phyloP scores from a whole-genome alignment of 192 early-diverging fungal species.

The Rhizophagus sp. region DNA sequence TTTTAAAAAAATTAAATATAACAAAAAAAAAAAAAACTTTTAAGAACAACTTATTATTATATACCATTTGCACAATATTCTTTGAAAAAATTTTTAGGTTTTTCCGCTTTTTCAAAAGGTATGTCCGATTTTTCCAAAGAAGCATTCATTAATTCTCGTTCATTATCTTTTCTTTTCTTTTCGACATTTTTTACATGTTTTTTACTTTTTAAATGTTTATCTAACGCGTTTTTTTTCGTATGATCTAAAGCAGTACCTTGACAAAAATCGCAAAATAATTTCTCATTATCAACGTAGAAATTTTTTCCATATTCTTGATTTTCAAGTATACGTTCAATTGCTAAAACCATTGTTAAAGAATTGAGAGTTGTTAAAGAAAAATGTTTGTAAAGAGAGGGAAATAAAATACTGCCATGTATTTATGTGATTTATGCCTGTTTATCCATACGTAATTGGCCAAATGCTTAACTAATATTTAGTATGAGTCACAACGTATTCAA shows the following conservation, averaged over 20 bases:
- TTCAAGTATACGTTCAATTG: neutral
- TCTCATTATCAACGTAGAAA: slow-evolving; percentile 2
- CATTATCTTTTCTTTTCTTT: neutral
- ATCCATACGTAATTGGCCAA: too few species aligned
- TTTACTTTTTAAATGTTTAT: neutral
- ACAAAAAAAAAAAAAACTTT: neutral
- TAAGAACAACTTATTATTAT: neutral
- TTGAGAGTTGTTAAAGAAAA: too few species aligned
- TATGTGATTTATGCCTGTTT: too few species aligned
- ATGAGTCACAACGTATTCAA: too few species aligned
- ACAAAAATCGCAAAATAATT: neutral
- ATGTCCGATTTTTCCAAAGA: neutral
- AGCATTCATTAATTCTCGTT: neutral
- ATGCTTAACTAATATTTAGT: too few species aligned
- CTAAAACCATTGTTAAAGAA: neutral
- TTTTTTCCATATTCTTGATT: neutral
- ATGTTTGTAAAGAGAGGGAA: too few species aligned
- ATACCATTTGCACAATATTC: neutral
- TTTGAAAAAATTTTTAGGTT: neutral
- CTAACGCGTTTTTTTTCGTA: neutral
- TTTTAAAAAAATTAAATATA: neutral
- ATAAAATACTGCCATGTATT: too few species aligned
- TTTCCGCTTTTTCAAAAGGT: slow-evolving; percentile 5
- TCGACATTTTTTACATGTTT: neutral
- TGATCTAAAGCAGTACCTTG: neutral